Evolutionary conservation across 495 filamentous ascomycete species (phyloP), one percentile per base, ranked within the genome.

Genomic region (Penicillium arizonense): DNA sequence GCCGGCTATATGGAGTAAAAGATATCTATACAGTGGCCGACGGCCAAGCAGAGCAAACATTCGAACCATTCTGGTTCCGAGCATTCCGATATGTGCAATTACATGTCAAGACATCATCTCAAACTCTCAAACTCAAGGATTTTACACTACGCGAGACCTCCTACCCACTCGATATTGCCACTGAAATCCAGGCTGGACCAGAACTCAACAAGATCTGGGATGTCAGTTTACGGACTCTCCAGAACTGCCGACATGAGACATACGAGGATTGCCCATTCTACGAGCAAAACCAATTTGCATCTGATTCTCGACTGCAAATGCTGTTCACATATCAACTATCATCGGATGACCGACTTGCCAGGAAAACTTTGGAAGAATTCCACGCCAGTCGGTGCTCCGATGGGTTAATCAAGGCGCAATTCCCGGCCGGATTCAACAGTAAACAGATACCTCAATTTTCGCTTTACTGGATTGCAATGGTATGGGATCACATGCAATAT

Each of bases 181-280:
- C 65, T 21, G n/a, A 46, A 24, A 24, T 65, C 16, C 37, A 53
- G 9, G 40, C 57, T n/a, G 21, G 33, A 9, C 23, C 37, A 11
- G 56, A 53, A 18, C 40, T 52, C 1, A 28, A 48, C 40, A 50
- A 49, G 8, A 55, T 62, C 28, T 69, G 66, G 66, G 51, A 58
- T 13, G 60, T 61, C 30, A 64, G 63, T 40, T 33, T 67, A 2
- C 45, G 42, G 5, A 69, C 66, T 10, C 45, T 67, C 3, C 40
- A 46, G 11, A 59, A 61, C 45, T 67, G 63, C 55, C 56, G 58
- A 49, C 63, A 67, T 36, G 63, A 69, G 35, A 62, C 61, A 20
- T 69, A 59, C 51, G 59, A 63, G 9, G 66, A 69, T 47, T 67
- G 66, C 30, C 65, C 63, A 6, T 67, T 63, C 55, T 67, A 69